A percentile compares a stretch with the other conserved stretches of the same genome.
phyloP scores from a whole-genome alignment of 1,139 yeast species.

The Yamadazyma dushanensis region DNA sequence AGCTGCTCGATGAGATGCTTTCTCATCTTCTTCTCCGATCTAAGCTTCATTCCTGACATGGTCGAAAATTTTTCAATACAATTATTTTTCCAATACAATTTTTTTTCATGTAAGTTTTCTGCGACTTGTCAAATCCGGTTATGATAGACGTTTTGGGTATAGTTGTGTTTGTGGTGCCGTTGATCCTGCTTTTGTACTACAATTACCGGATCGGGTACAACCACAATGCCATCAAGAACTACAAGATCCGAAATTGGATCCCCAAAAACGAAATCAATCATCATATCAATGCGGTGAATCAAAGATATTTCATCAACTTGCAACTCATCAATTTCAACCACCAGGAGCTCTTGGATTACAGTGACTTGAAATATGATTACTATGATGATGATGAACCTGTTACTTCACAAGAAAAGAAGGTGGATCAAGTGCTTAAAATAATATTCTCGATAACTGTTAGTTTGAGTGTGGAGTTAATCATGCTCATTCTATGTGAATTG shows the following conservation, averaged over 20 bases:
- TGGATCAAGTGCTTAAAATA: conserved; percentile 20
- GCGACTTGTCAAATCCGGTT: not conserved
- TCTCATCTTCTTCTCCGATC: conserved; percentile 52
- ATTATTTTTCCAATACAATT: conserved; percentile 2
- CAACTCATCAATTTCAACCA: conserved; percentile 6
- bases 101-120: not conserved
- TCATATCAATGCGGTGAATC: conserved; percentile 9
- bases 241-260: conserved; percentile 9
- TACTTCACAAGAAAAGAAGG: not conserved
- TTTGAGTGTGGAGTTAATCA: conserved; percentile 32
- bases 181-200: conserved; percentile 8
- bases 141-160: conserved; percentile 8
- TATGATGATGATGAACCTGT: conserved; percentile 4
- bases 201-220: conserved; percentile 10
- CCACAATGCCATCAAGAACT: conserved; percentile 10
- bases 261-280: conserved; percentile 13
- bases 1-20: conserved; percentile 50
- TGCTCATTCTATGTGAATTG: conserved; percentile 42
- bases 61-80: conserved; percentile 15
- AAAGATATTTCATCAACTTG: conserved; percentile 6
- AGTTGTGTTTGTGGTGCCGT: conserved; percentile 7
- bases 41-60: conserved; percentile 44
- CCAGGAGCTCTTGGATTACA: conserved; percentile 4
- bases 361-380: conserved; percentile 5
- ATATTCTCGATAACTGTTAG: conserved; percentile 33